Evolutionary conservation across 441 rosid species (phyloP).

Genomic region (Aleurites moluccanus): DNA sequence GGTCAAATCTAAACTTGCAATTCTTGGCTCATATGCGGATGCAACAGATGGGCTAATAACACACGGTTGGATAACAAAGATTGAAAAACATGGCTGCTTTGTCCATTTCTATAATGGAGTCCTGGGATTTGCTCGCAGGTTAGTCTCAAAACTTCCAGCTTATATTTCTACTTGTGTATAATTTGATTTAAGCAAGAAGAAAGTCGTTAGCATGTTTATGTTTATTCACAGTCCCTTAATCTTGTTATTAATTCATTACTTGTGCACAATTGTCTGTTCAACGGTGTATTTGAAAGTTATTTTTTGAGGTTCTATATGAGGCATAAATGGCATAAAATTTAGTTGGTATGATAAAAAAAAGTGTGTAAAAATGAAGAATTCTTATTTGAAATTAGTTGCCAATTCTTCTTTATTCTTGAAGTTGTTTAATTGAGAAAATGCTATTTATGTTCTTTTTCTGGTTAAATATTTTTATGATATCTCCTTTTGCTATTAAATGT

Average conservation of each 20-base stretch:
- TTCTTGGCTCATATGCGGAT: constrained; percentile 85
- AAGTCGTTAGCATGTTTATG: background rate
- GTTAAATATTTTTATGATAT: background rate
- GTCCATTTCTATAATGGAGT: constrained; percentile 97
- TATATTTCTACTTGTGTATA: background rate
- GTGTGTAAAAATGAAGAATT: background rate
- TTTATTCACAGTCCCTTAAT: background rate
- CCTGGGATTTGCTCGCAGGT: constrained; percentile 96
- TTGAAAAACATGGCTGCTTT: constrained; percentile 95
- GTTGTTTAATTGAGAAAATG: background rate
- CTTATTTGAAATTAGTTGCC: background rate
- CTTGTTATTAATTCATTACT: background rate
- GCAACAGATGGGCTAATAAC: constrained; percentile 79
- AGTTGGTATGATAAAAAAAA: background rate
- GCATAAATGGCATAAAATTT: too few relatives aligned
- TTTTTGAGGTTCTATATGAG: background rate
- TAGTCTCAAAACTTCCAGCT: constrained; percentile 29
- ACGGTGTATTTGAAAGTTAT: background rate
- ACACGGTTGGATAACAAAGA: constrained; percentile 99
- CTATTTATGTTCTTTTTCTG: background rate
- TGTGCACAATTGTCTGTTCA: background rate
- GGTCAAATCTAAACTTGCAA: constrained; percentile 90
- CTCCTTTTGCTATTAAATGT: constrained; percentile 1
- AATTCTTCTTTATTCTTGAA: background rate
- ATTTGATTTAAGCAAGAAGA: background rate